Evolutionary conservation across 345 rosid genomes (phyloP).

Genomic region (Ceriops tagal): DNA sequence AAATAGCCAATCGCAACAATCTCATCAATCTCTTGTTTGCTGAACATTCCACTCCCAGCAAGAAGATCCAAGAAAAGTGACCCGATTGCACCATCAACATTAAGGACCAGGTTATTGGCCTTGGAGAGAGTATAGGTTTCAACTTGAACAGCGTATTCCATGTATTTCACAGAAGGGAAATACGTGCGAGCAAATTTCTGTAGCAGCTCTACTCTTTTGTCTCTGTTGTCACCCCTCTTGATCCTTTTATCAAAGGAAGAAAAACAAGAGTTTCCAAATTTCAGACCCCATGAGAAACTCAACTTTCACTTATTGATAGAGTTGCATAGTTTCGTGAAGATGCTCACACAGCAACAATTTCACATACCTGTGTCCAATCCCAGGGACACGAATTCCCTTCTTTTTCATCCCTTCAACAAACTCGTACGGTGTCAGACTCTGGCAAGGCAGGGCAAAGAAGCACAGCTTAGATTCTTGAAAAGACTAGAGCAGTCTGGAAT

Average conservation of each 20-base stretch:
- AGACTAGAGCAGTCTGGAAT: not conserved
- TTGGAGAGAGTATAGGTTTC: conserved; percentile 84
- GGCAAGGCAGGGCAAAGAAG: conserved; percentile 18
- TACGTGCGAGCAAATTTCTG: conserved; percentile 78
- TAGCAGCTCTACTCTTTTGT: conserved; percentile 88
- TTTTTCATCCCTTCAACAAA: conserved; percentile 94
- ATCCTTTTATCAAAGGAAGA: conserved; percentile 44
- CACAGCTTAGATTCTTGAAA: conserved; percentile 14
- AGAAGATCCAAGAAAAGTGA: conserved; percentile 96
- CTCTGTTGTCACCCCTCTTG: conserved; percentile 95
- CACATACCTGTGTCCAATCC: conserved; percentile 87
- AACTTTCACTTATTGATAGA: not conserved
- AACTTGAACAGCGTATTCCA: conserved; percentile 87
- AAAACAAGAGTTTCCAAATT: not conserved
- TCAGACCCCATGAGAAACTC: conserved; percentile 2
- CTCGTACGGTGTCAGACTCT: conserved; percentile 90
- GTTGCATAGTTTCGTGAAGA: not conserved
- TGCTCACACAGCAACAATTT: conserved; percentile 1
- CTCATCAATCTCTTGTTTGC: conserved; percentile 87
- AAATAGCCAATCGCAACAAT: conserved; percentile 80
- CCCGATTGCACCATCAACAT: conserved; percentile 89
- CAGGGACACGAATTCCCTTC: conserved; percentile 98
- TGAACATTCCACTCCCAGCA: conserved; percentile 89
- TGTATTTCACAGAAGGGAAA: conserved; percentile 90
- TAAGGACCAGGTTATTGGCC: conserved; percentile 79